Conservation (phyloP, 202 grass and related monocot species). For the Carex sylvatica region DNA sequence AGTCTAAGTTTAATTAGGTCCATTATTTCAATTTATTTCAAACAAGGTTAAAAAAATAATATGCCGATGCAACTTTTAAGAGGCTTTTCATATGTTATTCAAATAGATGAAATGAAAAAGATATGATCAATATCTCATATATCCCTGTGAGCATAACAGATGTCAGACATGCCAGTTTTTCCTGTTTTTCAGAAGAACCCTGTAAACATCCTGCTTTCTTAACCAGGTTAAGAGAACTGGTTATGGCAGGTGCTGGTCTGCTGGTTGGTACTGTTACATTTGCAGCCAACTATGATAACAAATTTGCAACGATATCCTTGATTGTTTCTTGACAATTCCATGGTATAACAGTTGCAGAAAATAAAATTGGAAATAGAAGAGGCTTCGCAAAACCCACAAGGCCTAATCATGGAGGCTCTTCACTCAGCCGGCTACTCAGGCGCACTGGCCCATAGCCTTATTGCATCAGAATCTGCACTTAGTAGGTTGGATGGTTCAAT, state of each 20-base stretch:
- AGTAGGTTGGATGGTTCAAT: constrained; percentile 45
- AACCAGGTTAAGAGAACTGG: not conserved
- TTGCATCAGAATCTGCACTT: constrained; percentile 48
- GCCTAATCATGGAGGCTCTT: constrained; percentile 74
- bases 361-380: constrained; percentile 72
- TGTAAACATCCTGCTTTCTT: not conserved
- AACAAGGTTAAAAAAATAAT: not conserved
- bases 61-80: not conserved
- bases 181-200: not conserved
- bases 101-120: not conserved
- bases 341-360: constrained; percentile 46
- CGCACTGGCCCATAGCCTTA: constrained; percentile 65
- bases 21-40: not conserved
- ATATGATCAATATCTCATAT: not conserved
- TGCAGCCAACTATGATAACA: not conserved
- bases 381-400: constrained; percentile 67
- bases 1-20: not conserved
- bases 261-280: constrained; percentile 3
- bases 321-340: not conserved
- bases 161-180: not conserved
- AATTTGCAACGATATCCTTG: not conserved
- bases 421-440: constrained; percentile 75
- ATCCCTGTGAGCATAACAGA: not conserved
- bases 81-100: not conserved
- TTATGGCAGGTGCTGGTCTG: not conserved